Conservation (phyloP, 179 eudicot genomes). For the Drosera spatulata region DNA sequence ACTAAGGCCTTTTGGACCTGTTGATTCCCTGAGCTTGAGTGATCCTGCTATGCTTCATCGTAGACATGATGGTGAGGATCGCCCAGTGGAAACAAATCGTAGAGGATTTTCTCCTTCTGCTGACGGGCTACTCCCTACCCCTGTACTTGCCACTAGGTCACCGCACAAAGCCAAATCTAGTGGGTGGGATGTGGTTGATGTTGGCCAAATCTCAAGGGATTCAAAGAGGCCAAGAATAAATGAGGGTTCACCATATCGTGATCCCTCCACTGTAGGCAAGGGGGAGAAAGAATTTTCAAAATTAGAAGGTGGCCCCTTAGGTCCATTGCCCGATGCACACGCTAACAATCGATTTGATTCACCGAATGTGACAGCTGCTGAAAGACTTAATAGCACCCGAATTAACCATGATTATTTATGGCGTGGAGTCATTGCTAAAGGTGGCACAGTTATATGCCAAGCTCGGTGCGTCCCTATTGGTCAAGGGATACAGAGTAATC, state of each 20-base stretch:
- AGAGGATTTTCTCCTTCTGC: slow-evolving; percentile 42
- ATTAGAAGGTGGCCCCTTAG: slow-evolving; percentile 26
- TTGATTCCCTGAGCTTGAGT: slow-evolving; percentile 37
- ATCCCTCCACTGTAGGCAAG: slow-evolving; percentile 18
- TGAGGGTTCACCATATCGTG: slow-evolving; percentile 19
- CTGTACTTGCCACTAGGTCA: slow-evolving; percentile 27
- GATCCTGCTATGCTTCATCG: slow-evolving; percentile 24
- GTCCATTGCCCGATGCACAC: slow-evolving; percentile 14
- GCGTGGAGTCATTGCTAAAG: slow-evolving; percentile 95
- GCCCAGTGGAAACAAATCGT: slow-evolving; percentile 37
- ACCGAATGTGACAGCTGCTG: slow-evolving; percentile 16
- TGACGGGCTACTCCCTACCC: slow-evolving; percentile 39
- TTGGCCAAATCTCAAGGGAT: slow-evolving; percentile 59
- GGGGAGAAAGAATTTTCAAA: slow-evolving; percentile 32
- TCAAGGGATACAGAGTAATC: slow-evolving; percentile 49
- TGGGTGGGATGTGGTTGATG: slow-evolving; percentile 78
- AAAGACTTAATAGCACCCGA: slow-evolving; percentile 24
- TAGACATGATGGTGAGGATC: slow-evolving; percentile 27
- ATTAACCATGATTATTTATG: slow-evolving; percentile 53
- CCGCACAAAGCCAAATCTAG: slow-evolving; percentile 28
- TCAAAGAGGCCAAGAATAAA: slow-evolving; percentile 65
- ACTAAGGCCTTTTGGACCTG: slow-evolving; percentile 46
- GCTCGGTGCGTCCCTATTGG: slow-evolving; percentile 92
- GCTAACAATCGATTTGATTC: slow-evolving; percentile 22
- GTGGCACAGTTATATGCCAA: slow-evolving; percentile 78